These are phyloP conservation scores for Solanum rostratum DNA, from an alignment of 257 asterid genomes.

Conservation along the genomic window DNA sequence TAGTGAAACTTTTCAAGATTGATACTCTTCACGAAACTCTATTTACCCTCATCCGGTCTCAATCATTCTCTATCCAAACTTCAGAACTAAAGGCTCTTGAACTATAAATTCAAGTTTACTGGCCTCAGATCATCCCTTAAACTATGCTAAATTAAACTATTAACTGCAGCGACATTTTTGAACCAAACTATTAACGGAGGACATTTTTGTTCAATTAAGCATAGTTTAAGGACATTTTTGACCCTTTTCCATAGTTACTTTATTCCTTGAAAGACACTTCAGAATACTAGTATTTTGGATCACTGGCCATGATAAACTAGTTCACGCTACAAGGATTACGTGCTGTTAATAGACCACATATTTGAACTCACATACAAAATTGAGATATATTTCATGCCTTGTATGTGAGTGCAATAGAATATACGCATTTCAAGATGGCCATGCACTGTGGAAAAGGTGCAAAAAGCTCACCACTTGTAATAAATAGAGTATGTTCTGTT, in stretches of 20 bases:
- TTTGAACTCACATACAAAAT: not conserved
- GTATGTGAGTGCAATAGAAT: not conserved
- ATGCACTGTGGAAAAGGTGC: not conserved
- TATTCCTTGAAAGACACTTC: not conserved
- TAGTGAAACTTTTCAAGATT: not conserved
- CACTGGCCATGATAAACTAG: not conserved
- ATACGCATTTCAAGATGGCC: not conserved
- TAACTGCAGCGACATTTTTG: too few relatives aligned
- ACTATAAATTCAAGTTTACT: not conserved
- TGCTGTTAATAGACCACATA: not conserved
- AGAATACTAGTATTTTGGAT: not conserved
- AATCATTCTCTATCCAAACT: not conserved
- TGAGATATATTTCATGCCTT: not conserved
- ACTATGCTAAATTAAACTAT: too few relatives aligned
- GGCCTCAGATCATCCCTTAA: not conserved
- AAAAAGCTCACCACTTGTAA: not conserved
- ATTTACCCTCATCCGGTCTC: not conserved
- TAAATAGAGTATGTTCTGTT: not conserved
- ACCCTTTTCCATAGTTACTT: not conserved
- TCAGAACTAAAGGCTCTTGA: not conserved
- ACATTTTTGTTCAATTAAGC: too few relatives aligned
- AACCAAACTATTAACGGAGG: too few relatives aligned
- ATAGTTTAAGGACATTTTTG: too few relatives aligned
- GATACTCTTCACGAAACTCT: not conserved
- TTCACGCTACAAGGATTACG: not conserved